Percentiles rank a stretch among this genome's conserved stretches.
Evolutionary conservation across 2,329 filamentous ascomycete species (phyloP).

Genomic region (Aspergillus tamarii): DNA sequence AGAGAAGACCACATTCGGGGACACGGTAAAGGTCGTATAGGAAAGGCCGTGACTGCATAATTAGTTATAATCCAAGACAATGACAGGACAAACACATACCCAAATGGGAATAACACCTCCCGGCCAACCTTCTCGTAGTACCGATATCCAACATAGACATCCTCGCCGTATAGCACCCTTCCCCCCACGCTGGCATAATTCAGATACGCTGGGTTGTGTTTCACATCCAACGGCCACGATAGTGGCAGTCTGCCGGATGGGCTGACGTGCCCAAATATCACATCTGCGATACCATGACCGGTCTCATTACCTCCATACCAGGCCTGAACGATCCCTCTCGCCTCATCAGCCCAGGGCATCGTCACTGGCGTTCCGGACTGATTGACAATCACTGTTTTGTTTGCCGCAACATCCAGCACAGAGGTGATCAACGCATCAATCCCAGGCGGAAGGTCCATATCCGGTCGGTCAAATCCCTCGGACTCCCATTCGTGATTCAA

Average conservation of each 20-base stretch:
- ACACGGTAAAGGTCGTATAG: slow-evolving; percentile 69
- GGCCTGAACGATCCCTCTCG: slow-evolving; percentile 66
- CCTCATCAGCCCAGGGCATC: slow-evolving; percentile 49
- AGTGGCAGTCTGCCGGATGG: slow-evolving; percentile 74
- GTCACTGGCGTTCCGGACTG: slow-evolving; percentile 71
- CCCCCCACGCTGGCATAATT: slow-evolving; percentile 73
- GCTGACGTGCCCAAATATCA: slow-evolving; percentile 72
- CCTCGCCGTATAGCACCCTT: slow-evolving; percentile 74
- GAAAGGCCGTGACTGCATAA: slow-evolving; percentile 66
- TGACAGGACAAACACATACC: slow-evolving; percentile 17
- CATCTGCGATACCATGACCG: slow-evolving; percentile 76
- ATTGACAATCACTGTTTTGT: slow-evolving; percentile 68
- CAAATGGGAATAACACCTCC: slow-evolving; percentile 72
- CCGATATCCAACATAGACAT: slow-evolving; percentile 77
- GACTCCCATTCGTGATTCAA: slow-evolving; percentile 38
- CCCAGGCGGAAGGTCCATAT: slow-evolving; percentile 57
- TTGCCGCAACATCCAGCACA: slow-evolving; percentile 66
- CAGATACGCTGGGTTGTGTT: slow-evolving; percentile 73
- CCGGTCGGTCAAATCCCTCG: slow-evolving; percentile 50
- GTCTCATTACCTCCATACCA: slow-evolving; percentile 85
- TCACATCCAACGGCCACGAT: slow-evolving; percentile 66
- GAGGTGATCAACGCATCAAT: slow-evolving; percentile 61
- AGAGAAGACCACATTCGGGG: slow-evolving; percentile 37
- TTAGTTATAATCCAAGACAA: slow-evolving; percentile 1
- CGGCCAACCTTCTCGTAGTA: slow-evolving; percentile 72